Conservation (phyloP, 2,329 filamentous ascomycete genomes). For the Chalaropsis thielavioides region DNA sequence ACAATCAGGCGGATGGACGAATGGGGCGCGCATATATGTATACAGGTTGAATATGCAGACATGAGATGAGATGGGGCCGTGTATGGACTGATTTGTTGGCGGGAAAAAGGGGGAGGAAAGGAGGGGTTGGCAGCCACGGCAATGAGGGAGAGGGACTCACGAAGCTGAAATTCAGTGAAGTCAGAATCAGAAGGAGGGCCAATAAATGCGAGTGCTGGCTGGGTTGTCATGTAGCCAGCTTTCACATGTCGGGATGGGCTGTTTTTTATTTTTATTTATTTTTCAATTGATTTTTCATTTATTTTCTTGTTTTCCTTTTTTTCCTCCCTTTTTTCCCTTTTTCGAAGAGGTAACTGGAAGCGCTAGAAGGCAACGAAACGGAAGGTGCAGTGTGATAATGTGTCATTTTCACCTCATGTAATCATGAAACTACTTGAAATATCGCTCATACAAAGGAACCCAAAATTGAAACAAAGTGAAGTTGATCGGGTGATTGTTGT, state of each 20-base stretch:
- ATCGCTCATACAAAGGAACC: background rate
- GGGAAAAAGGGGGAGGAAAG: background rate
- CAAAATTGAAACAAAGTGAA: background rate
- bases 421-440: background rate
- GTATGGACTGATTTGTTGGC: background rate
- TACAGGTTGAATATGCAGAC: background rate
- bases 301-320: no score
- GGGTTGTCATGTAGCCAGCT: background rate
- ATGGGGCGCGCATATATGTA: background rate
- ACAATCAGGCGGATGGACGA: background rate
- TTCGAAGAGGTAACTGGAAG: background rate
- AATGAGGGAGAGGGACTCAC: background rate
- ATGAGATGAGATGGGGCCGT: constrained; percentile 2
- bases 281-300: no score
- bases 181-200: background rate
- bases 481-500: background rate
- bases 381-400: no score
- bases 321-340: no score
- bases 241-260: background rate
- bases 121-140: background rate
- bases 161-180: no score
- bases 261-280: no score
- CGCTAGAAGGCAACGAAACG: background rate
- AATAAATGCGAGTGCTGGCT: background rate
- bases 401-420: background rate